phyloP scores from a whole-genome alignment of 352 stramenopile genomes.

The Labyrinthula sp. region DNA sequence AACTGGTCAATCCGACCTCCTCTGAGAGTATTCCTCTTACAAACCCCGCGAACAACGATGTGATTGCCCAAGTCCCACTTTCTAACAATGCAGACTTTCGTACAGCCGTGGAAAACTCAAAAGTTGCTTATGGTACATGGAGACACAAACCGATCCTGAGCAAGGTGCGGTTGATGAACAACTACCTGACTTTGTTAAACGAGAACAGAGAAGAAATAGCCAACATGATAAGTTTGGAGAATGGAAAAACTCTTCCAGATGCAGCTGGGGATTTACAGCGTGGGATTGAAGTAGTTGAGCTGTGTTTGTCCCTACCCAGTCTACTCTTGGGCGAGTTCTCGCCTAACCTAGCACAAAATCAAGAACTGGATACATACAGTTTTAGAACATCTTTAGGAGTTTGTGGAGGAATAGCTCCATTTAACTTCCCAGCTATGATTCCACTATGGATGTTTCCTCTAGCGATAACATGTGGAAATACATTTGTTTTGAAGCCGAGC shows the following conservation, averaged over 20 bases:
- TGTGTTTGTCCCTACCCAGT: constrained; percentile 38
- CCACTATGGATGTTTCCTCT: constrained; percentile 65
- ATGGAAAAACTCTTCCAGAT: constrained; percentile 46
- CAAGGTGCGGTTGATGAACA: constrained; percentile 76
- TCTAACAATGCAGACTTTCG: constrained; percentile 53
- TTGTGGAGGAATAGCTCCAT: constrained; percentile 51
- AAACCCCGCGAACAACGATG: constrained; percentile 46
- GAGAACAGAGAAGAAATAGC: constrained; percentile 77
- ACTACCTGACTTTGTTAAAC: constrained; percentile 78
- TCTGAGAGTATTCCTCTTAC: constrained; percentile 67
- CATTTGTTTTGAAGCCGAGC: constrained; percentile 82
- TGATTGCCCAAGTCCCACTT: constrained; percentile 27
- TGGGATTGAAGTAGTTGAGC: constrained; percentile 65
- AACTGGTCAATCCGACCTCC: constrained; percentile 67
- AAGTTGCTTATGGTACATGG: constrained; percentile 69
- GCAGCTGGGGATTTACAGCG: constrained; percentile 86
- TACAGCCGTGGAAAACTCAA: constrained; percentile 47
- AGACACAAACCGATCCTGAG: constrained; percentile 71
- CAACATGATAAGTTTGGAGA: constrained; percentile 72
- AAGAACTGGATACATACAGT: constrained; percentile 85
- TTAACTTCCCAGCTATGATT: constrained; percentile 82
- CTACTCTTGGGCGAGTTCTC: constrained; percentile 82
- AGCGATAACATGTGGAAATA: constrained; percentile 71
- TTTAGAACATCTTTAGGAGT: constrained; percentile 83
- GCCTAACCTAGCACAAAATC: constrained; percentile 59